Percentiles rank a stretch among this genome's conserved stretches.
Conservation (phyloP, 169 alveolate species). For the Perkinsus olseni region DNA sequence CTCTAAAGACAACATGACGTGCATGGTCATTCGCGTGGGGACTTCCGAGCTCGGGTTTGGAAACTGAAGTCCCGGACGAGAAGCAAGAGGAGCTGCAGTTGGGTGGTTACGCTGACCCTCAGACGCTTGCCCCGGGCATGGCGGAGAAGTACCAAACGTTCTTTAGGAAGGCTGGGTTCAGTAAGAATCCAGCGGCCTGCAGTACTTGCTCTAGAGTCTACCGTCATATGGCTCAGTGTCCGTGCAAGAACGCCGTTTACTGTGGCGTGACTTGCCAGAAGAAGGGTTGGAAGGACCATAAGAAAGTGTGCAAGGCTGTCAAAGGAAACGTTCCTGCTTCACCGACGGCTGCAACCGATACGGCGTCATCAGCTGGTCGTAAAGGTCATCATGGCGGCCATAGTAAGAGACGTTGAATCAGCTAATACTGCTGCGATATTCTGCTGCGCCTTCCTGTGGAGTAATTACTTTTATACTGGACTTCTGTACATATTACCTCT, state of each 20-base stretch:
- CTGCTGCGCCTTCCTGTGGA: neutral
- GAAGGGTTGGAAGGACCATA: neutral
- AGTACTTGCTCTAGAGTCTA: neutral
- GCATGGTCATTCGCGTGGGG: neutral
- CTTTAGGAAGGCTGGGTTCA: neutral
- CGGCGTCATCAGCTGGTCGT: neutral
- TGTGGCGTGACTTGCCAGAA: neutral
- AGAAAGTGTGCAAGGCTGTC: neutral
- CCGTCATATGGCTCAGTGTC: neutral
- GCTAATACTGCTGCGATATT: neutral
- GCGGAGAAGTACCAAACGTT: neutral
- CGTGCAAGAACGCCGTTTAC: neutral
- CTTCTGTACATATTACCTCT: neutral
- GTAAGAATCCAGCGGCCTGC: neutral
- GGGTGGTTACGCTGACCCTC: neutral
- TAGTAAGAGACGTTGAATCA: neutral
- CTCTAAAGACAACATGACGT: neutral
- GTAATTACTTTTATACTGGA: neutral
- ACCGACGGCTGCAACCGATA: neutral
- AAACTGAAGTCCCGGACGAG: neutral
- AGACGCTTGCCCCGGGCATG: neutral
- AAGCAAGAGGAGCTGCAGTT: neutral
- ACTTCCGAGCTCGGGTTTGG: neutral
- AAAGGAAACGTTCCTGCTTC: neutral
- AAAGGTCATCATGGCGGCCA: neutral